A percentile compares a stretch with the other conserved stretches of the same genome.
phyloP scores from a whole-genome alignment of 1,284 basidiomycete genomes.

The Moesziomyces sp. region DNA sequence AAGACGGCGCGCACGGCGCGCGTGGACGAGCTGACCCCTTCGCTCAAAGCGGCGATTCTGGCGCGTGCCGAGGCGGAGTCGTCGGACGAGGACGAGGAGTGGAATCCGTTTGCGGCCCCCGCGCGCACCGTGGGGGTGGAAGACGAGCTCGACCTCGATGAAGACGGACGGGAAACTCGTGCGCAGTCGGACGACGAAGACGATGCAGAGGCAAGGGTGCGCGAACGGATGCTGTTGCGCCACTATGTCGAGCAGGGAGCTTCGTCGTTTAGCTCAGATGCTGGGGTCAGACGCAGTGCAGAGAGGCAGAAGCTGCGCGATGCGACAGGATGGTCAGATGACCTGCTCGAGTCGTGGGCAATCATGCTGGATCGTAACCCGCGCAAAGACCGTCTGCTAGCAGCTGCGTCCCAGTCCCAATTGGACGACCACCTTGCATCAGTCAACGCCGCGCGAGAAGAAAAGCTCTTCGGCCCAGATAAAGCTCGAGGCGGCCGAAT shows the following conservation, averaged over 20 bases:
- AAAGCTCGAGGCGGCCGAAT: slow-evolving; percentile 47
- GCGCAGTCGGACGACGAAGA: slow-evolving; percentile 13
- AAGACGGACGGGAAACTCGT: slow-evolving; percentile 27
- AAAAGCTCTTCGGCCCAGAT: slow-evolving; percentile 39
- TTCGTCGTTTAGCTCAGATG: slow-evolving; percentile 23
- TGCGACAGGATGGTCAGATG: slow-evolving; percentile 45
- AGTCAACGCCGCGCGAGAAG: not conserved
- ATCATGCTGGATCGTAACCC: slow-evolving; percentile 57
- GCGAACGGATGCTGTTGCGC: slow-evolving; percentile 35
- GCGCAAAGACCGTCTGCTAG: slow-evolving; percentile 45
- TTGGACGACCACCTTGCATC: slow-evolving; percentile 17
- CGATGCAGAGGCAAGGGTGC: slow-evolving; percentile 10
- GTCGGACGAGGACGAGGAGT: slow-evolving; percentile 48
- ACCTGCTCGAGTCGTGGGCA: slow-evolving; percentile 57
- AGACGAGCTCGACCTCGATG: slow-evolving; percentile 50
- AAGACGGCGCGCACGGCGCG: slow-evolving; percentile 10
- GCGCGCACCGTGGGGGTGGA: slow-evolving; percentile 42
- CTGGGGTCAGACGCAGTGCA: slow-evolving; percentile 20
- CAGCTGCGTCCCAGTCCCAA: slow-evolving; percentile 36
- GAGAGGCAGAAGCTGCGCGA: slow-evolving; percentile 17
- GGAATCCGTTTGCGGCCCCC: slow-evolving; percentile 42
- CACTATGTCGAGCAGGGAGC: slow-evolving; percentile 39
- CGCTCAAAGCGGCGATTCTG: slow-evolving; percentile 51
- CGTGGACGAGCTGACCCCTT: slow-evolving; percentile 33
- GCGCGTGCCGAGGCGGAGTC: slow-evolving; percentile 42